phyloP scores from a whole-genome alignment of 1,284 basidiomycete genomes.

The Pseudozyma sp. region DNA sequence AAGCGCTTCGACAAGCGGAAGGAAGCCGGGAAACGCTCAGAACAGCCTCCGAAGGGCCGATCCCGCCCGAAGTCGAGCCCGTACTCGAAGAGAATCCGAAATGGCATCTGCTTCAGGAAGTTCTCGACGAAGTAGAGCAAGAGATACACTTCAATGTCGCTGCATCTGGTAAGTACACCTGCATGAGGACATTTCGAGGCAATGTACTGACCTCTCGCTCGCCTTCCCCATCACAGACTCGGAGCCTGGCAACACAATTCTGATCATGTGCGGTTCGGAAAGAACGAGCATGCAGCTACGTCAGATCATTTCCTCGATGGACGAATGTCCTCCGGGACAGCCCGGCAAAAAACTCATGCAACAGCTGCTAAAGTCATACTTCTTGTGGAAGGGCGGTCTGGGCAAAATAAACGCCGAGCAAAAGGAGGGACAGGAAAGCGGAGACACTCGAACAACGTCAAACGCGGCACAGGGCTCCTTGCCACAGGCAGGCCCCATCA shows the following conservation, averaged over 20 bases:
- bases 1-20: slow-evolving; percentile 61
- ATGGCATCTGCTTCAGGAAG: slow-evolving; percentile 86
- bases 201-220: slow-evolving; percentile 6
- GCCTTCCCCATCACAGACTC: slow-evolving; percentile 6
- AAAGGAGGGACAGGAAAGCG: slow-evolving; percentile 4
- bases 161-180: slow-evolving; percentile 29
- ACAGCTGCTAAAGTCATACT: slow-evolving; percentile 77
- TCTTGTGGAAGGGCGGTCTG: slow-evolving; percentile 83
- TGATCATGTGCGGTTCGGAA: slow-evolving; percentile 64
- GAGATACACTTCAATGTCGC: slow-evolving; percentile 75
- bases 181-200: not conserved
- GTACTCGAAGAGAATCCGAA: slow-evolving; percentile 94
- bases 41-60: slow-evolving; percentile 5
- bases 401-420: slow-evolving; percentile 67
- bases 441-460: slow-evolving; percentile 2
- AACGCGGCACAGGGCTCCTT: slow-evolving; percentile 17
- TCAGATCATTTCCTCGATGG: slow-evolving; percentile 56
- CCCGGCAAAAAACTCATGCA: slow-evolving; percentile 78
- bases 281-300: slow-evolving; percentile 59
- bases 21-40: not conserved
- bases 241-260: slow-evolving; percentile 55
- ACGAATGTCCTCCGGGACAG: slow-evolving; percentile 26
- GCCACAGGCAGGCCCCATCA: slow-evolving; percentile 15
- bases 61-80: slow-evolving; percentile 81
- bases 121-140: slow-evolving; percentile 90